phyloP scores from a whole-genome alignment of 2,329 filamentous ascomycete genomes.

The Mycosphaerella arachidis region DNA sequence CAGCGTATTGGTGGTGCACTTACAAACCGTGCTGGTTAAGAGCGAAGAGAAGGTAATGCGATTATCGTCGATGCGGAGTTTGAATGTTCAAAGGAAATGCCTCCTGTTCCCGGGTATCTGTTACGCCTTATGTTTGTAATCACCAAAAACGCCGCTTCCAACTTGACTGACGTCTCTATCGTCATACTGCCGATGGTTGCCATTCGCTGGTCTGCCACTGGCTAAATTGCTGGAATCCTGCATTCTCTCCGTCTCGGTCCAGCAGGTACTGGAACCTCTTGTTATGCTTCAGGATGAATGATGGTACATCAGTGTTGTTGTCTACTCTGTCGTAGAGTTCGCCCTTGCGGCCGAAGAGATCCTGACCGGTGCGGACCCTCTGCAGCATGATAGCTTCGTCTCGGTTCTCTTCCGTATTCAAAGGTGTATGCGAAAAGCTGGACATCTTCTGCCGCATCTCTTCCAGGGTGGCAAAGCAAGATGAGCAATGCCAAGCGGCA shows the following conservation, averaged over 20 bases:
- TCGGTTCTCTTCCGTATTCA: constrained; percentile 49
- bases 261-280: constrained; percentile 38
- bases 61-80: not conserved
- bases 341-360: constrained; percentile 51
- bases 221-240: constrained; percentile 33
- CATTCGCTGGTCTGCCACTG: not conserved
- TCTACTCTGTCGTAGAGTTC: constrained; percentile 49
- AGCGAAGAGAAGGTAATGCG: not conserved
- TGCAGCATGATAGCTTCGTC: constrained; percentile 48
- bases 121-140: not conserved
- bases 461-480: constrained; percentile 54
- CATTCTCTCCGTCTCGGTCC: constrained; percentile 38
- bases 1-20: constrained; percentile 7
- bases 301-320: constrained; percentile 51
- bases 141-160: not conserved
- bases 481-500: constrained; percentile 60
- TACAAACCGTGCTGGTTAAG: not conserved
- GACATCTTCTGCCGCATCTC: constrained; percentile 55
- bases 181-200: not conserved
- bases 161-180: not conserved
- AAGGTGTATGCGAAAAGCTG: constrained; percentile 53
- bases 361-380: constrained; percentile 49
- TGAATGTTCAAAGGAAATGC: not conserved
- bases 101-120: not conserved
- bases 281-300: constrained; percentile 38